Evolutionary conservation across 306 rosid species (phyloP).

Genomic region (Alnus rubra): DNA sequence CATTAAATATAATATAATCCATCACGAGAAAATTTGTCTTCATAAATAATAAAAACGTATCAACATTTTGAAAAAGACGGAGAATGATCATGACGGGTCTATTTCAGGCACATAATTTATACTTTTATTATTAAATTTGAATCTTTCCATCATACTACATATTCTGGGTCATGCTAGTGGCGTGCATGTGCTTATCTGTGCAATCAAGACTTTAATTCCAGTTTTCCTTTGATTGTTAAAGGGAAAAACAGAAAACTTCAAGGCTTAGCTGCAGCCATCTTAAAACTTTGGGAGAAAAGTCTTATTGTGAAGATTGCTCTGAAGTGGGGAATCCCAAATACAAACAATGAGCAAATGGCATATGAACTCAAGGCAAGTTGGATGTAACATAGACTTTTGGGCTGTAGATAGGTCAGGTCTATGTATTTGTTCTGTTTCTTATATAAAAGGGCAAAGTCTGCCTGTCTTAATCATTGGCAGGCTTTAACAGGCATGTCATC

Average conservation of each 20-base stretch:
- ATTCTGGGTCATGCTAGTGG: background rate
- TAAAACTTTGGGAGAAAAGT: slow-evolving; percentile 89
- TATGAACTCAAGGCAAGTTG: slow-evolving; percentile 77
- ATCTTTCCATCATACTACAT: background rate
- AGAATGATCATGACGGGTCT: background rate
- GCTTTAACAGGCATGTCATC: background rate
- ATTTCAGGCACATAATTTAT: background rate
- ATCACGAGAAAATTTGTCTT: background rate
- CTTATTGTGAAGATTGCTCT: slow-evolving; percentile 72
- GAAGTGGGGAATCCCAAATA: slow-evolving; percentile 73
- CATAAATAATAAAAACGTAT: background rate
- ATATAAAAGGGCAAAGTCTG: background rate
- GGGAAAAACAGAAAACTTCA: slow-evolving; percentile 85
- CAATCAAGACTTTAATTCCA: slow-evolving; percentile 20
- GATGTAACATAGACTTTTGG: slow-evolving; percentile 16
- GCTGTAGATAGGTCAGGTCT: slow-evolving; percentile 7
- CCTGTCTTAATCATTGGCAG: background rate
- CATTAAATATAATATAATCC: background rate
- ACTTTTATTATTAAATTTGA: background rate
- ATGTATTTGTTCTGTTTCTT: background rate
- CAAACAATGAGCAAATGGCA: slow-evolving; percentile 74
- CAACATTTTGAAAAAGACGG: background rate
- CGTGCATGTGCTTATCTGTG: slow-evolving; percentile 19
- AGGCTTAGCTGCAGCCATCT: slow-evolving; percentile 79
- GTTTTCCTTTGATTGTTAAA: slow-evolving; percentile 34